Evolutionary conservation across 2,329 filamentous ascomycete genomes (phyloP).

Genomic region (Verticillium longisporum): DNA sequence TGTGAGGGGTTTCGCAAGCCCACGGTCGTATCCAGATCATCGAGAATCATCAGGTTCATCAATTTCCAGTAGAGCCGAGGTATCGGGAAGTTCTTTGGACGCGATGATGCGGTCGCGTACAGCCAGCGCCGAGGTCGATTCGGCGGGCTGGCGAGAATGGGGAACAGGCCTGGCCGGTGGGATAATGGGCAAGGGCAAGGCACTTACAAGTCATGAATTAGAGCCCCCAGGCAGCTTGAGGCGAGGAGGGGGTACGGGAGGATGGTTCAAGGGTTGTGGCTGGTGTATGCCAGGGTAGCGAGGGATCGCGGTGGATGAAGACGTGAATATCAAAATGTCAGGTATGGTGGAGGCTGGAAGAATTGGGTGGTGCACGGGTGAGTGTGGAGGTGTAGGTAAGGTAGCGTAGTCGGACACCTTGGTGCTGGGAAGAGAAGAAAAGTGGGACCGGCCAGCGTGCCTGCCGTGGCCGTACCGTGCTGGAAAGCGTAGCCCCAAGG

Average conservation of each 20-base stretch:
- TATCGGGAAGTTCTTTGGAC: constrained; percentile 17
- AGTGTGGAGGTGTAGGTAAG: not conserved
- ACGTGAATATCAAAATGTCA: constrained; percentile 4
- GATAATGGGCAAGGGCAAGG: constrained; percentile 17
- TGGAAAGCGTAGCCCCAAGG: not conserved
- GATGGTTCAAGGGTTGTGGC: not conserved
- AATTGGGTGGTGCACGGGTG: constrained; percentile 1
- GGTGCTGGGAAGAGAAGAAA: not conserved
- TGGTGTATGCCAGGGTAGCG: not conserved
- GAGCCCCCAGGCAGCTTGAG: constrained; percentile 29
- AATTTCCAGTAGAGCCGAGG: constrained; percentile 16
- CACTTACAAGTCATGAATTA: constrained; percentile 47
- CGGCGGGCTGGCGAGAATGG: constrained; percentile 29
- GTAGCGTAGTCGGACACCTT: not conserved
- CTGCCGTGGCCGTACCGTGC: not conserved
- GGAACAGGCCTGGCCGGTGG: constrained; percentile 24
- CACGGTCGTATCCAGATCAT: constrained; percentile 22
- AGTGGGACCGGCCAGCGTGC: not conserved
- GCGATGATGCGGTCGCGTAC: constrained; percentile 27
- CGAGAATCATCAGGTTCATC: constrained; percentile 28
- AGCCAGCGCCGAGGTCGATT: constrained; percentile 20
- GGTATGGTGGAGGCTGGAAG: constrained; percentile 2
- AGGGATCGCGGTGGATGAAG: not conserved
- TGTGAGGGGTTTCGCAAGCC: constrained; percentile 13
- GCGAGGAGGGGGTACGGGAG: not conserved